A percentile compares a stretch with the other conserved stretches of the same genome.
phyloP scores from a whole-genome alignment of 257 asterid species.

The Primulina tabacum region DNA sequence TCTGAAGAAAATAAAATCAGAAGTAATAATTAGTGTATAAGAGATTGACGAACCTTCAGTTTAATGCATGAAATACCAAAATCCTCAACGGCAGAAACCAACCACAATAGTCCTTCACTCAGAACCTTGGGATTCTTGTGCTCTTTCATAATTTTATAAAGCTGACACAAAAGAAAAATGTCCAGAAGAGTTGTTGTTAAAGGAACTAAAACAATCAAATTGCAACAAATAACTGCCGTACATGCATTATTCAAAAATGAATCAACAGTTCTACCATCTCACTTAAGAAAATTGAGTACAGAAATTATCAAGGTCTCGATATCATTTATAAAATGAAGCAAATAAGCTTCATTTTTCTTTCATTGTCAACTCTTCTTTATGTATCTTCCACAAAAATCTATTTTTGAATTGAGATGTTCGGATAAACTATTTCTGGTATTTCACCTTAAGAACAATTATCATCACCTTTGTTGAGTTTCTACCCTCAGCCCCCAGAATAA shows the following conservation, averaged over 20 bases:
- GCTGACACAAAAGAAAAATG: constrained; percentile 41
- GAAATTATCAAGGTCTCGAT: constrained; percentile 2
- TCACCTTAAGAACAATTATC: background rate
- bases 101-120: constrained; percentile 94
- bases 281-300: background rate
- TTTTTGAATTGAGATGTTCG: background rate
- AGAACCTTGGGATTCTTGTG: constrained; percentile 99
- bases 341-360: background rate
- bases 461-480: too few relatives aligned
- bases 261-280: constrained; percentile 2
- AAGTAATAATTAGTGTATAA: constrained; percentile 6
- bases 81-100: constrained; percentile 91
- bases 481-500: background rate
- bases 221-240: background rate
- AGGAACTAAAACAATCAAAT: background rate
- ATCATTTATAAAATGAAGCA: constrained; percentile 10
- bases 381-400: background rate
- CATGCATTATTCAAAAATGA: constrained; percentile 2
- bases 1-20: constrained; percentile 13
- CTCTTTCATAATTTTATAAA: constrained; percentile 90
- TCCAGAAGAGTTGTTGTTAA: constrained; percentile 3
- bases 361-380: background rate
- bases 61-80: constrained; percentile 77
- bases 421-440: constrained; percentile 6
- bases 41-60: constrained; percentile 59